Conservation (phyloP, 148 eudicot genomes). For the Rheum nobile region DNA sequence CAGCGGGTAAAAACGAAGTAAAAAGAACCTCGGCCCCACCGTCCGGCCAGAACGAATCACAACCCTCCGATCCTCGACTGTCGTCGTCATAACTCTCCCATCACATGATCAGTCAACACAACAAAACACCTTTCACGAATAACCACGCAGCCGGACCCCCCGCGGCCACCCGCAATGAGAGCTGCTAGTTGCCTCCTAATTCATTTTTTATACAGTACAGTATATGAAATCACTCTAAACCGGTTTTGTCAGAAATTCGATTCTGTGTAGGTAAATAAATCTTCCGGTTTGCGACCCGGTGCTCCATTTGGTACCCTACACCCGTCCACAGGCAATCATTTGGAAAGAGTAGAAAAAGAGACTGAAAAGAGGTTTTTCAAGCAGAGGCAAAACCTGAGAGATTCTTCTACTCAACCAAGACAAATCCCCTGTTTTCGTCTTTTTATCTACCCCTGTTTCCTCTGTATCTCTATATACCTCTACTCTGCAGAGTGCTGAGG, state of each 20-base stretch:
- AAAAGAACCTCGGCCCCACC: not conserved
- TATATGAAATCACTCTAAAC: too few species aligned
- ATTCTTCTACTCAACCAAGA: not conserved
- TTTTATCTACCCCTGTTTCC: not conserved
- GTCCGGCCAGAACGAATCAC: not conserved
- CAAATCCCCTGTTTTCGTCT: not conserved
- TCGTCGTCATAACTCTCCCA: not conserved
- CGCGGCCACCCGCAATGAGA: not conserved
- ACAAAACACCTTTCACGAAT: not conserved
- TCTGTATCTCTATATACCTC: not conserved
- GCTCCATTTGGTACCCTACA: not conserved
- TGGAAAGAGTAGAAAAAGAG: not conserved
- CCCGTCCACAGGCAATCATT: constrained; percentile 4
- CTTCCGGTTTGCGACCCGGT: too few species aligned
- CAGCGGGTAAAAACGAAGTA: not conserved
- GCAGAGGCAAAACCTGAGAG: not conserved
- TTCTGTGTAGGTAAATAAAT: too few species aligned
- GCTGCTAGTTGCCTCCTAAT: not conserved
- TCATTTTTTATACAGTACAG: too few species aligned
- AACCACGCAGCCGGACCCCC: not conserved
- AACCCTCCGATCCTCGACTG: not conserved
- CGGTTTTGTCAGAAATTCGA: too few species aligned
- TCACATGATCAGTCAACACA: not conserved
- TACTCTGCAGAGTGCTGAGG: not conserved
- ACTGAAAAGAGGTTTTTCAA: not conserved